Percentiles rank a stretch among this genome's conserved stretches.
phyloP scores from a whole-genome alignment of 1,139 yeast genomes.

The Blastobotrys elegans region DNA sequence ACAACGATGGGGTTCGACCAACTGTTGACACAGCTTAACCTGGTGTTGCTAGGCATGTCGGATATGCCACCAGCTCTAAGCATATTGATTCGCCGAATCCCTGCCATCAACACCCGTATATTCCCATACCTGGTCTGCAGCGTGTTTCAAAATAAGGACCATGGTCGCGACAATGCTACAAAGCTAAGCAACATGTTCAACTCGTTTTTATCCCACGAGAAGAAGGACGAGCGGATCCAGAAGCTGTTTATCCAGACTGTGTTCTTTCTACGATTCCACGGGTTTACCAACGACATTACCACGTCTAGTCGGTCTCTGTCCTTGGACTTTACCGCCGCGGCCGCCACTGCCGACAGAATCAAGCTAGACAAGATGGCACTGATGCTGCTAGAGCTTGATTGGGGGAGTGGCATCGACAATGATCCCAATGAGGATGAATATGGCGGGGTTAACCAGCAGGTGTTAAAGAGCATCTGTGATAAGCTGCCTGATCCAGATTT shows the following conservation, averaged over 20 bases:
- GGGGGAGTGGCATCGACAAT: slow-evolving; percentile 12
- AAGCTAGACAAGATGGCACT: slow-evolving; percentile 8
- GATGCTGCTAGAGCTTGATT: slow-evolving; percentile 17
- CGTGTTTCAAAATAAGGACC: background rate
- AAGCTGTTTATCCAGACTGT: slow-evolving; percentile 1
- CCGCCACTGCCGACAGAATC: background rate
- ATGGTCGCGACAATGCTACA: background rate
- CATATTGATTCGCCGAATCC: slow-evolving; percentile 11
- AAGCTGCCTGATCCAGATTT: slow-evolving; percentile 58
- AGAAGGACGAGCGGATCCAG: background rate
- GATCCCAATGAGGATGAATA: background rate
- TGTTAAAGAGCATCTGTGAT: slow-evolving; percentile 39
- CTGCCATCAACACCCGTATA: slow-evolving; percentile 25
- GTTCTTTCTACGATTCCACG: slow-evolving; percentile 4
- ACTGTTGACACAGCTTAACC: background rate
- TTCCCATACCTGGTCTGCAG: slow-evolving; percentile 38
- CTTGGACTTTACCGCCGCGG: slow-evolving; percentile 1
- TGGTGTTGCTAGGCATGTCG: background rate
- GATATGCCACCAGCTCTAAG: background rate
- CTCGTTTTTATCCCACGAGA: background rate
- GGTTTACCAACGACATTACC: background rate
- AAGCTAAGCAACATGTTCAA: background rate
- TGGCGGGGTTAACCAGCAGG: too few relatives aligned
- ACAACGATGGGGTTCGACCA: background rate
- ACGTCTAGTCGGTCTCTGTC: background rate